Conservation (phyloP, 306 rosid species). For the Styphnolobium japonicum region DNA sequence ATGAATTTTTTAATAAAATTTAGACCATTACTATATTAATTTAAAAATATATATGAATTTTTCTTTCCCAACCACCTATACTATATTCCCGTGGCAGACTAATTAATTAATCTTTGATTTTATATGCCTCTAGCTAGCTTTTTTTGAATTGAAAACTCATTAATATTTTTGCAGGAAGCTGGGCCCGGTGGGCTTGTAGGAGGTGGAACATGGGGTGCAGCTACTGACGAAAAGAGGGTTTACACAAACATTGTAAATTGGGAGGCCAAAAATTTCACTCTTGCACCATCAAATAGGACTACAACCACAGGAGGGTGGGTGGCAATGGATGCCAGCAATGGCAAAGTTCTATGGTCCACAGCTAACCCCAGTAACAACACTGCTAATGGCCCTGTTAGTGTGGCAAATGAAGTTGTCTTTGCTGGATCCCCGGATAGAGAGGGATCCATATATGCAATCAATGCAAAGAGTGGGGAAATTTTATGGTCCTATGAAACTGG, state of each 20-base stretch:
- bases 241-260: conserved; percentile 64
- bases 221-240: conserved; percentile 52
- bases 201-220: conserved; percentile 67
- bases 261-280: conserved; percentile 50
- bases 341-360: conserved; percentile 51
- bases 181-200: conserved; percentile 62
- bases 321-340: conserved; percentile 50
- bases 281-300: conserved; percentile 39
- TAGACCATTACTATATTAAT: too few relatives aligned
- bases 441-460: conserved; percentile 54
- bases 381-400: conserved; percentile 49
- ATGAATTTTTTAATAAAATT: too few relatives aligned
- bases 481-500: conserved; percentile 56
- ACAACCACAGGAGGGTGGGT: conserved; percentile 71
- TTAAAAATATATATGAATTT: too few relatives aligned
- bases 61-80: not conserved
- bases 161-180: too few relatives aligned
- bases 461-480: conserved; percentile 40
- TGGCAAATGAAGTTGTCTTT: conserved; percentile 62
- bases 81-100: too few relatives aligned
- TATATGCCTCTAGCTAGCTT: too few relatives aligned
- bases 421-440: conserved; percentile 43
- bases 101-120: too few relatives aligned
- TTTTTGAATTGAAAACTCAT: too few relatives aligned
- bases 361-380: conserved; percentile 41